Conservation (phyloP, 2,329 filamentous ascomycete genomes). For the Cordyceps militaris region DNA sequence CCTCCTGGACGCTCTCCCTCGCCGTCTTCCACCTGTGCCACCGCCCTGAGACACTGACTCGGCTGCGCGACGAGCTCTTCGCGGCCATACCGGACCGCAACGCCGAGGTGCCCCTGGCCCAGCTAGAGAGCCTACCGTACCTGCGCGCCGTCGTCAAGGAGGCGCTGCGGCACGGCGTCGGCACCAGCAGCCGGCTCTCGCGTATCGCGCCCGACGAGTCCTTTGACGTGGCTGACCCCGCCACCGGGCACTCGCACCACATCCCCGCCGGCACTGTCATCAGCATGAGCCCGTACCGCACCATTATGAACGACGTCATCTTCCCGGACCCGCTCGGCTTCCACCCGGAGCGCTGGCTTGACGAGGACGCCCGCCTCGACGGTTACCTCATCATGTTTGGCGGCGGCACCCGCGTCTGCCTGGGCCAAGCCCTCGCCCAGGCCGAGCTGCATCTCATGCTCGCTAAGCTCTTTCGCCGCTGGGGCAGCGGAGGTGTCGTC, state of each 20-base stretch:
- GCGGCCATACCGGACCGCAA: conserved; percentile 26
- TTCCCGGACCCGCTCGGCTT: conserved; percentile 28
- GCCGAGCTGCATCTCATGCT: conserved; percentile 32
- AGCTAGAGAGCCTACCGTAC: conserved; percentile 33
- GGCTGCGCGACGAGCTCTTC: conserved; percentile 30
- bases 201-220: conserved; percentile 37
- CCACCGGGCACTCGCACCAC: conserved; percentile 22
- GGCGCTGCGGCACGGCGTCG: conserved; percentile 41
- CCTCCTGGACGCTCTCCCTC: conserved; percentile 29
- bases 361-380: conserved; percentile 26
- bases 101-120: conserved; percentile 21
- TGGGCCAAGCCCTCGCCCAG: conserved; percentile 32
- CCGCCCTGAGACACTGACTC: conserved; percentile 23
- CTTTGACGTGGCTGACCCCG: conserved; percentile 23
- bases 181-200: conserved; percentile 40
- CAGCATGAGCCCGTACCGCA: conserved; percentile 32
- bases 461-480: conserved; percentile 31
- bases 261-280: conserved; percentile 29
- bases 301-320: conserved; percentile 27
- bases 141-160: conserved; percentile 46
- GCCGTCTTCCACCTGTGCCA: conserved; percentile 30
- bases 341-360: conserved; percentile 30
- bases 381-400: conserved; percentile 29
- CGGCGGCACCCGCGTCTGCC: conserved; percentile 28
- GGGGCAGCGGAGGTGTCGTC: conserved; percentile 28